Evolutionary conservation across 164 flowering plant genomes (phyloP).

Genomic region (Nelumbo lutea): DNA sequence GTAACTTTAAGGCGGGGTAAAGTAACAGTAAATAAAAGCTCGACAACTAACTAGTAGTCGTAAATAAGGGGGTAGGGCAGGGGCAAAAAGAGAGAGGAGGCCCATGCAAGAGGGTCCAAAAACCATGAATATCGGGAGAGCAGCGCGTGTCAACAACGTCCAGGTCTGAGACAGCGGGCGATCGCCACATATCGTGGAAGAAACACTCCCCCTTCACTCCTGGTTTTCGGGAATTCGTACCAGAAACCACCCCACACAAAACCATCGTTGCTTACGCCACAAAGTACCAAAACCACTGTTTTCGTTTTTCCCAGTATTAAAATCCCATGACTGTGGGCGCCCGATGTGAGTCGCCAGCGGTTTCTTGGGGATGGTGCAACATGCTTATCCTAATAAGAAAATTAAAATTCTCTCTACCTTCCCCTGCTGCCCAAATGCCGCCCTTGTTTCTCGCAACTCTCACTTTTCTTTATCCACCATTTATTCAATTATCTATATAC

Average conservation of each 20-base stretch:
- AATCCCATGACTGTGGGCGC: constrained; percentile 41
- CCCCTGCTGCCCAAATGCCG: no score
- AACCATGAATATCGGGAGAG: constrained; percentile 22
- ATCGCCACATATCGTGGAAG: constrained; percentile 68
- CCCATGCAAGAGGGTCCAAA: constrained; percentile 45
- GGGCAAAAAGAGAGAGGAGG: constrained; percentile 4
- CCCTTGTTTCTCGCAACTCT: no score
- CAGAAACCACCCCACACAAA: not conserved
- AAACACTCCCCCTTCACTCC: constrained; percentile 26
- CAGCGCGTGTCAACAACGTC: constrained; percentile 66
- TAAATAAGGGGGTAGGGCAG: not conserved
- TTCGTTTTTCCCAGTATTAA: constrained; percentile 24
- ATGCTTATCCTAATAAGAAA: no score
- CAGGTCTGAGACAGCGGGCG: constrained; percentile 53
- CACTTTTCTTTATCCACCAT: no score
- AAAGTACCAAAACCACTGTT: constrained; percentile 8
- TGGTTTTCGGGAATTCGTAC: constrained; percentile 40
- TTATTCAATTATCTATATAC: no score
- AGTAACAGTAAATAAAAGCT: not conserved
- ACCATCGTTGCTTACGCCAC: no score
- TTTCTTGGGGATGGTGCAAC: constrained; percentile 4
- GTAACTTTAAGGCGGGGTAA: not conserved
- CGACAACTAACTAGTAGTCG: not conserved
- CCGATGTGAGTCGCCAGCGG: constrained; percentile 21
- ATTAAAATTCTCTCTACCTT: no score